Conservation (phyloP, 108 stramenopile genomes). For the Thalassiosira profunda region DNA sequence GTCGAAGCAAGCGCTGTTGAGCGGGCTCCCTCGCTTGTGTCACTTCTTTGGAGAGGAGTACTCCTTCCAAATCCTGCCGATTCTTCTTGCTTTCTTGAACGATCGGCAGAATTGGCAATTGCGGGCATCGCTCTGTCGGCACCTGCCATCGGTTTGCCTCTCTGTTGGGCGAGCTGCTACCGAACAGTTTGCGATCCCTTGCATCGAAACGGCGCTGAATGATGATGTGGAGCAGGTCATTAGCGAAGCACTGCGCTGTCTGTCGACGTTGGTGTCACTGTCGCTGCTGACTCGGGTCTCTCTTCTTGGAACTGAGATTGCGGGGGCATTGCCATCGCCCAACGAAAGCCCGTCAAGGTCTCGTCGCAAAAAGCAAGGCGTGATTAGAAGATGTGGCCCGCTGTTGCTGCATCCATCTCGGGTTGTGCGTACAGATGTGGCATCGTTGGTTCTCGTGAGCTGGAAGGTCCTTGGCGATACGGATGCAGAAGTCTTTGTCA, state of each 20-base stretch:
- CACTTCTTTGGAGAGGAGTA: slow-evolving; percentile 95
- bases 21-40: slow-evolving; percentile 86
- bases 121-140: slow-evolving; percentile 89
- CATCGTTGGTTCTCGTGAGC: slow-evolving; percentile 50
- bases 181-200: slow-evolving; percentile 95
- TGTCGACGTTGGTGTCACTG: slow-evolving; percentile 63
- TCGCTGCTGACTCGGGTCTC: slow-evolving; percentile 66
- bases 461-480: slow-evolving; percentile 63
- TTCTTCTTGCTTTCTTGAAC: slow-evolving; percentile 93
- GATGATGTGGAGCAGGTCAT: slow-evolving; percentile 92
- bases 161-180: slow-evolving; percentile 93
- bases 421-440: slow-evolving; percentile 53
- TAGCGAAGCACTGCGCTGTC: slow-evolving; percentile 67
- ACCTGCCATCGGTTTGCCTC: slow-evolving; percentile 89
- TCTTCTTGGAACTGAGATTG: slow-evolving; percentile 50
- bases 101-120: slow-evolving; percentile 95
- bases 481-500: slow-evolving; percentile 73
- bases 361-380: slow-evolving; percentile 38
- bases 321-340: slow-evolving; percentile 4
- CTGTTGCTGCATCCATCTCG: slow-evolving; percentile 78
- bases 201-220: slow-evolving; percentile 92
- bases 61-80: slow-evolving; percentile 89
- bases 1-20: slow-evolving; percentile 84
- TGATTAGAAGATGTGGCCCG: slow-evolving; percentile 72
- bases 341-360: slow-evolving; percentile 18